These are phyloP conservation scores for Ceratobasidium sp. DNA, from an alignment of 1,284 basidiomycete species.

Conservation along the genomic window DNA sequence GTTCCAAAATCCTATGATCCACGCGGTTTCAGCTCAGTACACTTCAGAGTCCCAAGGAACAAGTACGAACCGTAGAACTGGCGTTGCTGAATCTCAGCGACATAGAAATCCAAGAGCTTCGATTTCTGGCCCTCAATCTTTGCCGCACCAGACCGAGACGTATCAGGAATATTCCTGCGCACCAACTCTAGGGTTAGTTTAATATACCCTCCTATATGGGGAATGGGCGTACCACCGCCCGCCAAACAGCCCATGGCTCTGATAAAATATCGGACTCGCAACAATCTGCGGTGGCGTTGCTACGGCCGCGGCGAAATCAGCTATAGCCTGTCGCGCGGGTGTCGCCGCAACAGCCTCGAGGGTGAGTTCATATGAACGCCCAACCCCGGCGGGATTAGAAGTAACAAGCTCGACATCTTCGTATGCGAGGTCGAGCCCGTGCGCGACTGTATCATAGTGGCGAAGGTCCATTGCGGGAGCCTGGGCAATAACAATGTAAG, in stretches of 20 bases:
- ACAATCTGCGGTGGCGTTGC: constrained; percentile 35
- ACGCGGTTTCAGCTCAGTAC: neutral
- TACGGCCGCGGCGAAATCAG: constrained; percentile 53
- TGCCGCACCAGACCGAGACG: constrained; percentile 53
- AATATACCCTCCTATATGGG: neutral
- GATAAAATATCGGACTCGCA: constrained; percentile 37
- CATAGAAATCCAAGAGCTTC: constrained; percentile 59
- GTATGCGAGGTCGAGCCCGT: constrained; percentile 59
- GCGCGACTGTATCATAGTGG: constrained; percentile 59
- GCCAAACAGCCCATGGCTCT: constrained; percentile 38
- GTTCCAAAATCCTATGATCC: constrained; percentile 55
- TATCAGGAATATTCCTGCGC: constrained; percentile 57
- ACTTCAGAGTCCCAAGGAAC: neutral
- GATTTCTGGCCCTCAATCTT: constrained; percentile 58
- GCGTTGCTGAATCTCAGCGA: constrained; percentile 58
- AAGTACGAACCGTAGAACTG: constrained; percentile 55
- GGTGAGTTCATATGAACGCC: constrained; percentile 58
- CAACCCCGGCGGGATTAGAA: constrained; percentile 58
- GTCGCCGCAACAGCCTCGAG: constrained; percentile 56
- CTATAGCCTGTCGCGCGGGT: constrained; percentile 54
- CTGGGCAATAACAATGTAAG: constrained; percentile 43
- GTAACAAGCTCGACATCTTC: constrained; percentile 61
- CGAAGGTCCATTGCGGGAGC: constrained; percentile 59
- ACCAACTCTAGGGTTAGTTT: neutral
- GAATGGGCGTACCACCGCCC: constrained; percentile 26